Evolutionary conservation across 352 stramenopile genomes (phyloP).

Genomic region (Pythium rhizo-oryzae): DNA sequence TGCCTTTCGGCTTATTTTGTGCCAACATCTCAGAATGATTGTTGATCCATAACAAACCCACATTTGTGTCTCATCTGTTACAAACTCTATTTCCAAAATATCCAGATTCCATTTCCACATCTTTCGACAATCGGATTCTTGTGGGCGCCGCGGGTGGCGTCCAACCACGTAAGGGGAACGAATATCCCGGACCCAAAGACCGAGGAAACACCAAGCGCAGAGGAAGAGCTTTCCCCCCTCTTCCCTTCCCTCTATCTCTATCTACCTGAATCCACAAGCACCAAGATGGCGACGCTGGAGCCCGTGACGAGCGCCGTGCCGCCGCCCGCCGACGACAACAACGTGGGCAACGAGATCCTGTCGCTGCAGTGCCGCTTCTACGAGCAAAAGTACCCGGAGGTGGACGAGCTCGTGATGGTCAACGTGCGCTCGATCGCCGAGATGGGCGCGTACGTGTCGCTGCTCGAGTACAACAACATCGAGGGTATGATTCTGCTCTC

Average conservation of each 20-base stretch:
- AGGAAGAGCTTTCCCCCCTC: background rate
- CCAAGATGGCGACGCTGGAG: conserved; percentile 24
- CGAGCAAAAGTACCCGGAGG: conserved; percentile 94
- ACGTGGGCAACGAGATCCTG: conserved; percentile 67
- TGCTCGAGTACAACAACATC: conserved; percentile 99
- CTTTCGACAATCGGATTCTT: conserved; percentile 10
- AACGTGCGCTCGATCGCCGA: conserved; percentile 97
- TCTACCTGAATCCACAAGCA: background rate
- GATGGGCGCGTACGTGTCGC: conserved; percentile 99
- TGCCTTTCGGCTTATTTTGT: no score
- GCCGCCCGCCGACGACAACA: conserved; percentile 42
- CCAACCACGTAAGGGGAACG: conserved; percentile 5
- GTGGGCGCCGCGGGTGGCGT: conserved; percentile 2
- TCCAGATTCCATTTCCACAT: background rate
- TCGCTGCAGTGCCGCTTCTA: conserved; percentile 91
- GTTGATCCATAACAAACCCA: background rate
- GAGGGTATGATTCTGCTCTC: conserved; percentile 99
- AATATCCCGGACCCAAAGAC: background rate
- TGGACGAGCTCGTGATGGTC: conserved; percentile 98
- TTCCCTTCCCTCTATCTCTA: background rate
- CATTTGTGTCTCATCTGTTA: background rate
- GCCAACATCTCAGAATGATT: no score
- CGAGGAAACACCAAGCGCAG: background rate
- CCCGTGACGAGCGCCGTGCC: conserved; percentile 18
- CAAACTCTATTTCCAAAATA: background rate